A percentile compares a stretch with the other conserved stretches of the same genome.
These are phyloP conservation scores for Aegilops tauschii DNA, from an alignment of 176 grass and related monocot genomes.

Conservation along the genomic window DNA sequence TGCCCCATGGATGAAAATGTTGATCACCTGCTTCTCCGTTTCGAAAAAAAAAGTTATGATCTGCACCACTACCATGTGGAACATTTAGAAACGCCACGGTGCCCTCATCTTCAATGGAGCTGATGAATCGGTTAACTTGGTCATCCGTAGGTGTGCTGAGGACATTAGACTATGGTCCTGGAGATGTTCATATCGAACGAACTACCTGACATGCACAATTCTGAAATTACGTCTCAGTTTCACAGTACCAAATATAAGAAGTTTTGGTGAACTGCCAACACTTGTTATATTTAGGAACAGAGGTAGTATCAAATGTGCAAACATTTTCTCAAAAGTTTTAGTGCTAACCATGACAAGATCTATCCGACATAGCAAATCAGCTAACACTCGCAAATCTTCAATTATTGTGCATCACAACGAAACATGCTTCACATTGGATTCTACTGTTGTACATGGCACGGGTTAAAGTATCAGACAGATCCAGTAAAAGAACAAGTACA, in stretches of 20 bases:
- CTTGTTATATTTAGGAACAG: background rate
- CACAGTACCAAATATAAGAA: background rate
- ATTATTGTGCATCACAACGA: slow-evolving; percentile 28
- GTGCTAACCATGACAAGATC: background rate
- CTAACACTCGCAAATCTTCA: background rate
- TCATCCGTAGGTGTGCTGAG: no score
- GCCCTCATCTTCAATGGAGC: no score
- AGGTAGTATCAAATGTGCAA: background rate
- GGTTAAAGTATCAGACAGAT: slow-evolving; percentile 15
- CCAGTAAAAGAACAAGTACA: slow-evolving; percentile 41
- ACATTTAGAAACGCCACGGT: no score
- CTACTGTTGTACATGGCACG: background rate
- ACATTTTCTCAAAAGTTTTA: background rate
- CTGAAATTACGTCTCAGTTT: background rate
- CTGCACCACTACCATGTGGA: no score
- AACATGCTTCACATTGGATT: slow-evolving; percentile 14
- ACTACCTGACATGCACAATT: background rate
- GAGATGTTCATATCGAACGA: background rate
- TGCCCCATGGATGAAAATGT: background rate
- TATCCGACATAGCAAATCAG: background rate
- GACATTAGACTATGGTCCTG: no score
- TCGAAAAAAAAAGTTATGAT: no score
- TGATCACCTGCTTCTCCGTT: background rate
- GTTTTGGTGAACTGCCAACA: no score
- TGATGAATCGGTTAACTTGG: no score